A percentile compares a stretch with the other conserved stretches of the same genome.
Conservation (phyloP, 1,139 yeast genomes). For the Diutina mesorugosa region DNA sequence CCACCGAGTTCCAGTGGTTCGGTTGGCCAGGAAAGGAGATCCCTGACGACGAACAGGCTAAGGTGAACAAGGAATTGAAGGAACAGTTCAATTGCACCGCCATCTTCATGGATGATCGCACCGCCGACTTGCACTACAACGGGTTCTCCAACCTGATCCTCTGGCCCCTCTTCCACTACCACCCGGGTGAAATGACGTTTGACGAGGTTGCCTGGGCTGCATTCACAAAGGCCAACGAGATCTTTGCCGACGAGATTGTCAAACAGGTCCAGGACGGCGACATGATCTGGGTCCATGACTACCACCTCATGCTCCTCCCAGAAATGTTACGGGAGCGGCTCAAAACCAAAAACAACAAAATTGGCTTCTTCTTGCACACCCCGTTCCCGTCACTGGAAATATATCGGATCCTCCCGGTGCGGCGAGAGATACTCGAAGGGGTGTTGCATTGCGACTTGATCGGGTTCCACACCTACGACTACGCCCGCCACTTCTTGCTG, state of each 20-base stretch:
- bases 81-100: constrained; percentile 84
- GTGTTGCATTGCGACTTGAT: constrained; percentile 88
- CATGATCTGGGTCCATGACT: constrained; percentile 95
- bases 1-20: constrained; percentile 87
- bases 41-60: constrained; percentile 60
- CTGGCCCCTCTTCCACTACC: constrained; percentile 98
- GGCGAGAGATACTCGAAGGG: constrained; percentile 85
- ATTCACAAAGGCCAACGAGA: constrained; percentile 82
- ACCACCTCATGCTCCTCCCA: constrained; percentile 91
- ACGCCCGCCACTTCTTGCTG: constrained; percentile 92
- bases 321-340: constrained; percentile 68
- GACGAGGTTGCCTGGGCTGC: constrained; percentile 99
- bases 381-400: constrained; percentile 98
- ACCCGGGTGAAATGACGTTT: constrained; percentile 97
- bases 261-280: constrained; percentile 70
- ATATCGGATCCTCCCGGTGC: constrained; percentile 87
- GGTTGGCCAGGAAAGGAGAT: constrained; percentile 93
- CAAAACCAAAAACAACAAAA: constrained; percentile 41
- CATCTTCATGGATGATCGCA: constrained; percentile 70
- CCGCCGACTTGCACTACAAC: constrained; percentile 93
- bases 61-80: constrained; percentile 58
- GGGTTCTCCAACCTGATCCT: constrained; percentile 86
- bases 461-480: constrained; percentile 99
- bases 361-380: constrained; percentile 93
- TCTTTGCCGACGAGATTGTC: constrained; percentile 69